Evolutionary conservation across 257 asterid genomes (phyloP).

Genomic region (Paraleonurus japonicus): DNA sequence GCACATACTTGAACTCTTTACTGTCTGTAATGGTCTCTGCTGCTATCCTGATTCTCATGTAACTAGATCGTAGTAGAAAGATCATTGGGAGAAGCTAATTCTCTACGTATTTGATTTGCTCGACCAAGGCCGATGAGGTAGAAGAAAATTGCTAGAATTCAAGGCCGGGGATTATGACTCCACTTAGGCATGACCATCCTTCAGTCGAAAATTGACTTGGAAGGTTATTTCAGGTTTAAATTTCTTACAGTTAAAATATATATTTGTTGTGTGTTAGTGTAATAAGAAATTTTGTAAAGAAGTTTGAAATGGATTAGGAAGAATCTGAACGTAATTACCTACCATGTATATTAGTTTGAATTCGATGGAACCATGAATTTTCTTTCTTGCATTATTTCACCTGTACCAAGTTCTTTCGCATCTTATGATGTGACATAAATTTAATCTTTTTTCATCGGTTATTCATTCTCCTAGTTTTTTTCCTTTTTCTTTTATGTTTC

Average conservation of each 20-base stretch:
- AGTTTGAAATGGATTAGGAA: constrained; percentile 18
- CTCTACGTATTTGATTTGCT: constrained; percentile 23
- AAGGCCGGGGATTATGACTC: constrained; percentile 11
- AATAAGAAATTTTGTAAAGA: constrained; percentile 37
- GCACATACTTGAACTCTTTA: neutral
- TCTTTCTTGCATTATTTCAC: constrained; percentile 2
- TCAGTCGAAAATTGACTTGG: constrained; percentile 34
- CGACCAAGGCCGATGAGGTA: constrained; percentile 15
- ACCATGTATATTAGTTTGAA: constrained; percentile 28
- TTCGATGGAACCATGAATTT: neutral
- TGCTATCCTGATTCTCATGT: constrained; percentile 37
- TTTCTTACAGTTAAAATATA: constrained; percentile 25
- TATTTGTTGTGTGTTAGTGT: constrained; percentile 33
- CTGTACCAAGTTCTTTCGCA: neutral
- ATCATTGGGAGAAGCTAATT: constrained; percentile 20
- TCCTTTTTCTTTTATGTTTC: neutral
- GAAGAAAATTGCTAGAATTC: neutral
- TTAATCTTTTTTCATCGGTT: too few relatives aligned
- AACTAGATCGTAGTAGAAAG: constrained; percentile 19
- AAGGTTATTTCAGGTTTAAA: constrained; percentile 18
- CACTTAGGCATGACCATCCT: constrained; percentile 25
- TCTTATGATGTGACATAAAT: neutral
- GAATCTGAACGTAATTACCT: constrained; percentile 13
- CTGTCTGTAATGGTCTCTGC: constrained; percentile 31
- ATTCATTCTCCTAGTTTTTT: neutral